A percentile compares a stretch with the other conserved stretches of the same genome.
phyloP scores from a whole-genome alignment of 2,329 filamentous ascomycete species.

The Sporothrix phasma region DNA sequence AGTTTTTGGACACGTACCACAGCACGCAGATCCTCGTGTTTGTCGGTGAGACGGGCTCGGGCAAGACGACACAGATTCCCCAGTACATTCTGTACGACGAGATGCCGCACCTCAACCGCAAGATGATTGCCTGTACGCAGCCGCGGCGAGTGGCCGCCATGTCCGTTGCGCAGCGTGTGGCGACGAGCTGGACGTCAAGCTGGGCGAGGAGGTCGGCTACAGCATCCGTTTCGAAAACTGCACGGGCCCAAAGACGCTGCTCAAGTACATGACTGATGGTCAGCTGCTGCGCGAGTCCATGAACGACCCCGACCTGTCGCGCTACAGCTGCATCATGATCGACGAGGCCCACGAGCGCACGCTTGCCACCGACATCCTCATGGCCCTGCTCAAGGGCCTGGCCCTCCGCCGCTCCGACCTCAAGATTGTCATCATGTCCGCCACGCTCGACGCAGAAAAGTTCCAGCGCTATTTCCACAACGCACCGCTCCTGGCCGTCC shows the following conservation, averaged over 20 bases:
- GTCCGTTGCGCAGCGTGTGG: constrained; percentile 96
- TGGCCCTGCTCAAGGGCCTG: constrained; percentile 91
- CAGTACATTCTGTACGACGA: constrained; percentile 98
- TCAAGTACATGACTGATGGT: constrained; percentile 99
- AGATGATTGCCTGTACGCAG: constrained; percentile 95
- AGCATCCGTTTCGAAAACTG: constrained; percentile 98
- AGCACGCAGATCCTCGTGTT: constrained; percentile 93
- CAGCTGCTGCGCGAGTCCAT: constrained; percentile 96
- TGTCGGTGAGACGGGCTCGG: constrained; percentile 97
- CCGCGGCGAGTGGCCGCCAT: constrained; percentile 96
- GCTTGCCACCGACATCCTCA: constrained; percentile 91
- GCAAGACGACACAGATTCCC: constrained; percentile 97
- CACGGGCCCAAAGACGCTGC: constrained; percentile 75
- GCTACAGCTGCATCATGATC: constrained; percentile 96
- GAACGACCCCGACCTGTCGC: constrained; percentile 82
- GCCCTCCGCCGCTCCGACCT: constrained; percentile 72
- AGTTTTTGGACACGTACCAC: constrained; percentile 90
- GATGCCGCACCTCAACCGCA: constrained; percentile 72
- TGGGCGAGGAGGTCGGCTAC: constrained; percentile 94
- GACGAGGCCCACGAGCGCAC: constrained; percentile 98
- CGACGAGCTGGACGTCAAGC: constrained; percentile 84
- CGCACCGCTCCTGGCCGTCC: constrained; percentile 90
- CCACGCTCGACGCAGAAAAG: constrained; percentile 93
- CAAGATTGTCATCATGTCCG: constrained; percentile 98
- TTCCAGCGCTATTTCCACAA: constrained; percentile 97